A percentile compares a stretch with the other conserved stretches of the same genome.
These are phyloP conservation scores for Chamaecrista fasciculata DNA, from an alignment of 306 rosid genomes.

Conservation along the genomic window DNA sequence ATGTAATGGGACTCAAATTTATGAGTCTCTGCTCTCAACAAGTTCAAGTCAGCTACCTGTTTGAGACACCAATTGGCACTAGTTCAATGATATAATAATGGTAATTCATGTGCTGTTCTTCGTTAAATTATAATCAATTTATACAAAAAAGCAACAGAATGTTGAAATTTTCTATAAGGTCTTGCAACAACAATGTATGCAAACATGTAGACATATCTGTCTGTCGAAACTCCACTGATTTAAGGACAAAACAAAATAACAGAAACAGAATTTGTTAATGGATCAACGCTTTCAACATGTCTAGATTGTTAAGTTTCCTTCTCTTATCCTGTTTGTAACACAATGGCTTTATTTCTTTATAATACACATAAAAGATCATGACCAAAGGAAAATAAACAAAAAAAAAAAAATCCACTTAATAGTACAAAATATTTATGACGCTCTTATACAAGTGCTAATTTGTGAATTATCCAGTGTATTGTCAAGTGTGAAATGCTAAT, in stretches of 20 bases:
- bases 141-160: not conserved
- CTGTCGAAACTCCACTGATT: not conserved
- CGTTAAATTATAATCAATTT: not conserved
- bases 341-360: not conserved
- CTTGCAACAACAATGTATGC: not conserved
- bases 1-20: conserved; percentile 87
- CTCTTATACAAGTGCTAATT: not conserved
- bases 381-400: not conserved
- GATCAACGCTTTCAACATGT: not conserved
- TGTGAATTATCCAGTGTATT: not conserved
- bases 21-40: conserved; percentile 76
- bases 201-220: not conserved
- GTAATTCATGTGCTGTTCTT: not conserved
- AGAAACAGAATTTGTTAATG: not conserved
- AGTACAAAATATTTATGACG: not conserved
- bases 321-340: not conserved
- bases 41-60: conserved; percentile 77
- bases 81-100: conserved; percentile 16
- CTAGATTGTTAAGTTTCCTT: not conserved
- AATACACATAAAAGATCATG: not conserved
- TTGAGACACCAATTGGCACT: conserved; percentile 26
- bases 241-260: not conserved
- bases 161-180: not conserved
- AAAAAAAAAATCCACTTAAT: not conserved
- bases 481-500: not conserved